Evolutionary conservation across 1,284 basidiomycete species (phyloP).

Genomic region (Sphaerobolus stellatus): DNA sequence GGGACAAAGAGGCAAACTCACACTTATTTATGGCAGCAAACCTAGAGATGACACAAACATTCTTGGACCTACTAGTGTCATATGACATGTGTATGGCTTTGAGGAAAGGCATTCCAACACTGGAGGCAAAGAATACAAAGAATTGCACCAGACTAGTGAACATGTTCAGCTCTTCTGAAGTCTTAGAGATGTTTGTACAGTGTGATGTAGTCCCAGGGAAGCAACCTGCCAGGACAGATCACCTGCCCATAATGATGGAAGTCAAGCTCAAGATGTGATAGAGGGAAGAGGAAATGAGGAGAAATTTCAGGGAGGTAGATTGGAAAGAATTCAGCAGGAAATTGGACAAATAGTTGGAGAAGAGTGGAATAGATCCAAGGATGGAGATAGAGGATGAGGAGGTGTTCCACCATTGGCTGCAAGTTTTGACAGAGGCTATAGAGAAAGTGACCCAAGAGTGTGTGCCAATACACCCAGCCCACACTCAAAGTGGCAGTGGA

Average conservation of each 20-base stretch:
- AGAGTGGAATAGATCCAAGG: neutral
- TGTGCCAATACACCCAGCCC: constrained; percentile 26
- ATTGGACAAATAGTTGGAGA: constrained; percentile 2
- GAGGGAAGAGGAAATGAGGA: neutral
- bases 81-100: constrained; percentile 29
- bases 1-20: constrained; percentile 39
- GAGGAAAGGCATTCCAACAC: constrained; percentile 28
- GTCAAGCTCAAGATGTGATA: neutral
- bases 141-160: constrained; percentile 35
- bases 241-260: constrained; percentile 23
- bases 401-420: constrained; percentile 16
- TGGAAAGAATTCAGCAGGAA: constrained; percentile 23
- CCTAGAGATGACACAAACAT: constrained; percentile 17
- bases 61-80: constrained; percentile 24
- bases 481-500: constrained; percentile 28
- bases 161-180: constrained; percentile 25
- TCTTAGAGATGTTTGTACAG: constrained; percentile 17
- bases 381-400: neutral
- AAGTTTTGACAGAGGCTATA: constrained; percentile 10
- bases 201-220: constrained; percentile 18
- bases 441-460: constrained; percentile 18
- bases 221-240: constrained; percentile 24
- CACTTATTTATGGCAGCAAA: constrained; percentile 34
- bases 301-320: constrained; percentile 24
- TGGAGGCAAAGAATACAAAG: constrained; percentile 22